Conservation (phyloP, 176 grass and related monocot genomes). For the Carex cristatella region DNA sequence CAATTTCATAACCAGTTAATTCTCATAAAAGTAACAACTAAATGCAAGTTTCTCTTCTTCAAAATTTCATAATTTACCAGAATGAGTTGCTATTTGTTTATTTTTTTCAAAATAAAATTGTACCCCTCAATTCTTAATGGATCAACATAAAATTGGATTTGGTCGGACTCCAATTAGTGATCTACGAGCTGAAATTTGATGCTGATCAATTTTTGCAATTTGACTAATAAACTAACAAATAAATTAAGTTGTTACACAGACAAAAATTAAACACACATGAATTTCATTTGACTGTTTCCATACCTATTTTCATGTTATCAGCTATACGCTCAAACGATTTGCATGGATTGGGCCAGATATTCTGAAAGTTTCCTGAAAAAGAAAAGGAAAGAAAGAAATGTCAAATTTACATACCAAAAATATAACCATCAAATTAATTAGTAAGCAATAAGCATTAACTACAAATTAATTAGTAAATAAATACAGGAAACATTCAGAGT, state of each 20-base stretch:
- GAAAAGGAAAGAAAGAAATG: not conserved
- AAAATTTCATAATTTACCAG: not conserved
- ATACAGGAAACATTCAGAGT: not conserved
- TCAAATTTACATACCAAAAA: not conserved
- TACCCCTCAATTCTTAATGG: not conserved
- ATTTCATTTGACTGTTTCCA: not conserved
- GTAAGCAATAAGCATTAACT: not conserved
- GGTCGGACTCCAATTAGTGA: no score
- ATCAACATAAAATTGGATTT: no score
- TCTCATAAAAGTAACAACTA: not conserved
- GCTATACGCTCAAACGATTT: not conserved
- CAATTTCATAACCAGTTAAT: not conserved
- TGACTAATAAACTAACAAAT: not conserved
- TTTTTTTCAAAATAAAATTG: not conserved
- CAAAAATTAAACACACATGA: not conserved
- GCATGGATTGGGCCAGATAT: not conserved
- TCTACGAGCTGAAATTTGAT: no score
- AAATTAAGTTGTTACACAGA: not conserved
- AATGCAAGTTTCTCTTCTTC: not conserved
- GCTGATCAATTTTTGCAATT: not conserved
- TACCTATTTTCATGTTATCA: constrained; percentile 13
- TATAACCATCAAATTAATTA: not conserved
- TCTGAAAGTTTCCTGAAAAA: not conserved
- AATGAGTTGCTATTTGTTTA: no score
- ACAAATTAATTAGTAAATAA: not conserved